phyloP scores from a whole-genome alignment of 768 basidiomycete species.

The Amanita rubescens region DNA sequence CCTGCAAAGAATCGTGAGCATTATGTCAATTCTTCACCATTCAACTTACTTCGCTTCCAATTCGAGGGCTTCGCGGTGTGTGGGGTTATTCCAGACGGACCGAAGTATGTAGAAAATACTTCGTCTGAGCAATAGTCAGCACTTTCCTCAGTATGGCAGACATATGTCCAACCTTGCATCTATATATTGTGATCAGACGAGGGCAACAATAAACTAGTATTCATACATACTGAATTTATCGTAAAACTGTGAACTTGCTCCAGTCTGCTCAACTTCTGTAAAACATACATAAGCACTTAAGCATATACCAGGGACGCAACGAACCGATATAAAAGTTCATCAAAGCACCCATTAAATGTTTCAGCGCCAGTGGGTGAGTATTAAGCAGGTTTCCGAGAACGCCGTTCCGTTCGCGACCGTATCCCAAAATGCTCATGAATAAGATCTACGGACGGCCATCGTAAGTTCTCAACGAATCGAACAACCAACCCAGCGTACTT shows the following conservation, averaged over 20 bases:
- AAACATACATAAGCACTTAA: not conserved
- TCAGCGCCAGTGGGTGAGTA: constrained; percentile 75
- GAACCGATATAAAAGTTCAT: constrained; percentile 93
- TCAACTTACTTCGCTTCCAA: constrained; percentile 59
- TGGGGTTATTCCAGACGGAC: constrained; percentile 85
- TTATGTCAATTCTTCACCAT: not conserved
- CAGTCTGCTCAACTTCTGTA: constrained; percentile 93
- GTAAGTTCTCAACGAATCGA: not conserved
- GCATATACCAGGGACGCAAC: constrained; percentile 13
- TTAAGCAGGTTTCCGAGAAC: constrained; percentile 81
- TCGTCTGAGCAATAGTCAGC: constrained; percentile 38
- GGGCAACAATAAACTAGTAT: not conserved
- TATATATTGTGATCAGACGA: constrained; percentile 27
- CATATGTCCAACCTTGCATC: constrained; percentile 4
- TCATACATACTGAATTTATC: constrained; percentile 83
- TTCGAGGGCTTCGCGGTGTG: constrained; percentile 81
- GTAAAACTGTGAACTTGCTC: constrained; percentile 97
- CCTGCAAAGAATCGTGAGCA: constrained; percentile 28
- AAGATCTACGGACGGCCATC: constrained; percentile 41
- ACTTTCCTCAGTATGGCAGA: not conserved
- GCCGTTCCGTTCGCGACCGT: constrained; percentile 59
- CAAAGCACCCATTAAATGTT: constrained; percentile 84
- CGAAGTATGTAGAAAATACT: constrained; percentile 86
- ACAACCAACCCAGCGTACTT: constrained; percentile 46
- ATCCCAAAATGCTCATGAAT: constrained; percentile 64